Evolutionary conservation across 179 eudicot species (phyloP).

Genomic region (Vitellaria paradoxa): DNA sequence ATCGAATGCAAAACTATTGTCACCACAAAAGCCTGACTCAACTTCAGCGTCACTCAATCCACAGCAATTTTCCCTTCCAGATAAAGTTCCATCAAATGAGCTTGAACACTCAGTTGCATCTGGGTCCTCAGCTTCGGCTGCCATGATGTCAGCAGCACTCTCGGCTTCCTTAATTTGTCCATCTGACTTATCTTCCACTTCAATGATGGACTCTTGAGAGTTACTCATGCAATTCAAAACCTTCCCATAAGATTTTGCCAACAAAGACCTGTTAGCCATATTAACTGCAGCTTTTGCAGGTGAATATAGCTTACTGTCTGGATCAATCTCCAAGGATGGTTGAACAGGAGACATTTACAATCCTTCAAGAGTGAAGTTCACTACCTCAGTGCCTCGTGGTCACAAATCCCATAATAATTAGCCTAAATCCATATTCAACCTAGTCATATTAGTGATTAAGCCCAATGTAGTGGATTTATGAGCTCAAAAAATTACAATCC

Average conservation of each 20-base stretch:
- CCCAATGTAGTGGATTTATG: neutral
- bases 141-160: constrained; percentile 23
- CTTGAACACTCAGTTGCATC: constrained; percentile 86
- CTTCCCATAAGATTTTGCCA: constrained; percentile 29
- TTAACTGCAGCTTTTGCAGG: constrained; percentile 27
- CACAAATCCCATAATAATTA: neutral
- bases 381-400: neutral
- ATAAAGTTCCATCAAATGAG: constrained; percentile 73
- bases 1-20: constrained; percentile 41
- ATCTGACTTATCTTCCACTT: constrained; percentile 36
- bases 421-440: neutral
- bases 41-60: constrained; percentile 77
- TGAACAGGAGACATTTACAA: constrained; percentile 7
- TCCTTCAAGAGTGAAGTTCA: neutral
- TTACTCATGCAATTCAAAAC: constrained; percentile 35
- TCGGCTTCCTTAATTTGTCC: constrained; percentile 31
- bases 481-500: neutral
- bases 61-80: constrained; percentile 51
- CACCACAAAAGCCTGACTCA: constrained; percentile 56
- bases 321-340: constrained; percentile 1
- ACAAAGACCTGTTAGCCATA: constrained; percentile 19
- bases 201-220: constrained; percentile 33
- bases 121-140: constrained; percentile 44
- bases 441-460: neutral
- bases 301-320: constrained; percentile 14